phyloP scores from a whole-genome alignment of 2,329 filamentous ascomycete species.

The Ophiosphaerella korrae region DNA sequence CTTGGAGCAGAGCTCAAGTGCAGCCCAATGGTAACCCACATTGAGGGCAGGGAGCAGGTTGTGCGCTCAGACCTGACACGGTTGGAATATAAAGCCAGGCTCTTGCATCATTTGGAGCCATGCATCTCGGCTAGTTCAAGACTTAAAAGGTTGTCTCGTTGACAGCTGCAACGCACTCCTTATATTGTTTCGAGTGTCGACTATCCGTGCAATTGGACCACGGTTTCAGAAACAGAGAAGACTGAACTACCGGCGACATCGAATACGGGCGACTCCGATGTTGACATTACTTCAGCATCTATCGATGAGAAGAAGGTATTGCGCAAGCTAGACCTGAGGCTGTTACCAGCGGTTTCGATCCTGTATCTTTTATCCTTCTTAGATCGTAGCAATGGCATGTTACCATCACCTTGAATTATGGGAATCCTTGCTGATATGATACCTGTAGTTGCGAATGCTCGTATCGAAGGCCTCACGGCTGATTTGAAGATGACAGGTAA shows the following conservation, averaged over 20 bases:
- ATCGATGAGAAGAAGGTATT: slow-evolving; percentile 64
- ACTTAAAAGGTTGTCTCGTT: background rate
- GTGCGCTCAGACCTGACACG: slow-evolving; percentile 12
- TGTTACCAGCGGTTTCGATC: slow-evolving; percentile 51
- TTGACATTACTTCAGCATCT: slow-evolving; percentile 22
- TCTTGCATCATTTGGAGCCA: slow-evolving; percentile 40
- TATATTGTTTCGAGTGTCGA: background rate
- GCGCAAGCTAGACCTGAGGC: slow-evolving; percentile 57
- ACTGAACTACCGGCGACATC: slow-evolving; percentile 23
- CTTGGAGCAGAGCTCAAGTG: slow-evolving; percentile 9
- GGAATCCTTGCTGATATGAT: slow-evolving; percentile 5
- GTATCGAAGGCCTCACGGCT: slow-evolving; percentile 44
- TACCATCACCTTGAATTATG: background rate
- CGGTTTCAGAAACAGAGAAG: slow-evolving; percentile 28
- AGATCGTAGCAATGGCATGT: slow-evolving; percentile 44
- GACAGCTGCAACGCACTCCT: background rate
- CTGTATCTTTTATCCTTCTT: slow-evolving; percentile 49
- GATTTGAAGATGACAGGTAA: slow-evolving; percentile 45
- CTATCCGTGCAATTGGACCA: slow-evolving; percentile 5
- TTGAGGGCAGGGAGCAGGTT: slow-evolving; percentile 1
- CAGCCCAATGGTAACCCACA: slow-evolving; percentile 24
- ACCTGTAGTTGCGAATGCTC: slow-evolving; percentile 51
- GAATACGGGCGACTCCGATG: slow-evolving; percentile 30
- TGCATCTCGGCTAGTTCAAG: slow-evolving; percentile 7
- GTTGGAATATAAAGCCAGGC: slow-evolving; percentile 18